phyloP scores from a whole-genome alignment of 2,329 filamentous ascomycete species.

The Apiospora rasikravindrae region DNA sequence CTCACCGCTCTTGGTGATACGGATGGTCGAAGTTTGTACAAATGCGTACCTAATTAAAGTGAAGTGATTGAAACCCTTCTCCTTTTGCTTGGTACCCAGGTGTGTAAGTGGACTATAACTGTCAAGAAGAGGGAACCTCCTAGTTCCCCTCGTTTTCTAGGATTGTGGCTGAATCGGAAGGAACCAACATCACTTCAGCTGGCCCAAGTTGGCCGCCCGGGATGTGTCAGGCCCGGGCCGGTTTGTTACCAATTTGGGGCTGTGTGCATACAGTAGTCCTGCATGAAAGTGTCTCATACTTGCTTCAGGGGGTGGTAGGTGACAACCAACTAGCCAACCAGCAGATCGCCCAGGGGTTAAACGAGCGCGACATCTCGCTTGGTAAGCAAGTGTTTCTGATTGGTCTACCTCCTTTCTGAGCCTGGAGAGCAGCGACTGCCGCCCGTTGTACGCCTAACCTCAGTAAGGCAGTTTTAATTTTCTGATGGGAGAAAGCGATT shows the following conservation, averaged over 20 bases:
- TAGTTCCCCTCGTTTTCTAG: background rate
- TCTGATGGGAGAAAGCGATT: background rate
- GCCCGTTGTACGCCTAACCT: too few relatives aligned
- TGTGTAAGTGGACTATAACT: background rate
- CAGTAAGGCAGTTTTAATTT: too few relatives aligned
- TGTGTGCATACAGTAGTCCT: background rate
- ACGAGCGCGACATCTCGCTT: background rate
- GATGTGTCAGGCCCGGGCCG: background rate
- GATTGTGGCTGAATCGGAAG: background rate
- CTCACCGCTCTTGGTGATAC: background rate
- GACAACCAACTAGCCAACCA: background rate
- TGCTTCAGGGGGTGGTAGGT: background rate
- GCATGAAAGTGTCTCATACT: background rate
- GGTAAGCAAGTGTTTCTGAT: background rate
- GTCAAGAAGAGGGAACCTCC: background rate
- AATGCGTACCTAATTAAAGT: too few relatives aligned
- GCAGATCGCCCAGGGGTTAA: background rate
- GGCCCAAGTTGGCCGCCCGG: background rate
- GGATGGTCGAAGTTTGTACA: too few relatives aligned
- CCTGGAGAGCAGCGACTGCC: background rate
- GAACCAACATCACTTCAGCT: background rate
- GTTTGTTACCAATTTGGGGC: background rate
- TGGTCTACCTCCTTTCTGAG: background rate
- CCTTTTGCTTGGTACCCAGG: background rate
- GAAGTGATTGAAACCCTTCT: background rate